A percentile compares a stretch with the other conserved stretches of the same genome.
These are phyloP conservation scores for Phytophthora citricola DNA, from an alignment of 352 stramenopile species.

Conservation along the genomic window DNA sequence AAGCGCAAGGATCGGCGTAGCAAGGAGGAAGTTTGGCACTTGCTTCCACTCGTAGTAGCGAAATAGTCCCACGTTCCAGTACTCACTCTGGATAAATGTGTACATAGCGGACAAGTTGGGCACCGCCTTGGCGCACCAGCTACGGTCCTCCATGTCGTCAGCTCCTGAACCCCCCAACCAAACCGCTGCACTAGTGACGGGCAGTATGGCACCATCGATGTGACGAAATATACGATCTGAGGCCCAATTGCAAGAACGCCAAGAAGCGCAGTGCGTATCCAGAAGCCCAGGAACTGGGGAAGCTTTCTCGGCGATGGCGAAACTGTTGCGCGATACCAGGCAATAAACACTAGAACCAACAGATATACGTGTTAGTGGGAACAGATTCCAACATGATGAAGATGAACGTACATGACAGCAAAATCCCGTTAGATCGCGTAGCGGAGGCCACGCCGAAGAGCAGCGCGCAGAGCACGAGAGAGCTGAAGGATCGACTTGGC, in stretches of 20 bases:
- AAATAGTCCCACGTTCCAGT: slow-evolving; percentile 96
- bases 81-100: slow-evolving; percentile 94
- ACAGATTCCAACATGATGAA: neutral
- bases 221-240: slow-evolving; percentile 77
- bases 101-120: slow-evolving; percentile 92
- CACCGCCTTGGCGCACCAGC: slow-evolving; percentile 70
- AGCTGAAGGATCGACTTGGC: slow-evolving; percentile 25
- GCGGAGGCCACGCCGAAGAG: slow-evolving; percentile 71
- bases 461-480: slow-evolving; percentile 50
- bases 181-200: slow-evolving; percentile 45
- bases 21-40: slow-evolving; percentile 95
- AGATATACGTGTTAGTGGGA: slow-evolving; percentile 13
- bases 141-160: slow-evolving; percentile 45
- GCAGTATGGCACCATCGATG: slow-evolving; percentile 68
- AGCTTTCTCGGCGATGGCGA: slow-evolving; percentile 52
- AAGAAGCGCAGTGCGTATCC: slow-evolving; percentile 65
- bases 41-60: slow-evolving; percentile 95
- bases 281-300: slow-evolving; percentile 57
- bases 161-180: slow-evolving; percentile 1
- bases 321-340: slow-evolving; percentile 64
- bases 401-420: slow-evolving; percentile 74
- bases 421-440: slow-evolving; percentile 79
- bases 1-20: slow-evolving; percentile 84
- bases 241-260: slow-evolving; percentile 65
- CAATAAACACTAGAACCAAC: slow-evolving; percentile 67